Conservation (phyloP, 306 rosid genomes). For the Arachis stenosperma region DNA sequence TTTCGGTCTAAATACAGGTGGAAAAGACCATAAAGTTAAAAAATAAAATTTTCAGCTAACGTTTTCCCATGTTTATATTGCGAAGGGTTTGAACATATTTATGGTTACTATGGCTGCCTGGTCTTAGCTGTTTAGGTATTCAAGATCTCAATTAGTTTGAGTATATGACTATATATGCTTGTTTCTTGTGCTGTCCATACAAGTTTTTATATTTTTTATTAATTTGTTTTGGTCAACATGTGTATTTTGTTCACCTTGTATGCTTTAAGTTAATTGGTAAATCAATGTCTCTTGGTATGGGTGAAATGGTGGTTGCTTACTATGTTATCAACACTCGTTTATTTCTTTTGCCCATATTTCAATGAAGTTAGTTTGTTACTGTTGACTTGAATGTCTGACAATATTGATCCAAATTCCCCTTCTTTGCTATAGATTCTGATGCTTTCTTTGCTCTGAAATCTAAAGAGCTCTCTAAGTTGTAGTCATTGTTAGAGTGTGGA, state of each 20-base stretch:
- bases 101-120: conserved; percentile 15
- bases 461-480: conserved; percentile 3
- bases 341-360: conserved; percentile 7
- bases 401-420: conserved; percentile 16
- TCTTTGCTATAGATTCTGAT: conserved; percentile 11
- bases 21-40: too few species aligned
- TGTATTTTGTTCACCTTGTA: conserved; percentile 1
- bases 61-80: conserved; percentile 3
- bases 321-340: conserved; percentile 19
- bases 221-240: conserved; percentile 3
- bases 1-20: too few species aligned
- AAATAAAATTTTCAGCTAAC: background rate
- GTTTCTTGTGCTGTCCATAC: conserved; percentile 15
- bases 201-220: background rate
- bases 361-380: conserved; percentile 13
- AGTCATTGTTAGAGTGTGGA: background rate
- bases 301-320: background rate
- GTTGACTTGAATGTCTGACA: background rate
- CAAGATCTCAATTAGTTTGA: conserved; percentile 6
- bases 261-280: conserved; percentile 12
- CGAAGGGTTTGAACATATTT: conserved; percentile 27
- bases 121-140: conserved; percentile 1
- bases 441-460: conserved; percentile 26
- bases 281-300: conserved; percentile 4
- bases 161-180: background rate